Percentiles rank a stretch among this genome's conserved stretches.
These are phyloP conservation scores for Jaenimonas drosophilae DNA, from an alignment of 208 protist species.

Conservation along the genomic window DNA sequence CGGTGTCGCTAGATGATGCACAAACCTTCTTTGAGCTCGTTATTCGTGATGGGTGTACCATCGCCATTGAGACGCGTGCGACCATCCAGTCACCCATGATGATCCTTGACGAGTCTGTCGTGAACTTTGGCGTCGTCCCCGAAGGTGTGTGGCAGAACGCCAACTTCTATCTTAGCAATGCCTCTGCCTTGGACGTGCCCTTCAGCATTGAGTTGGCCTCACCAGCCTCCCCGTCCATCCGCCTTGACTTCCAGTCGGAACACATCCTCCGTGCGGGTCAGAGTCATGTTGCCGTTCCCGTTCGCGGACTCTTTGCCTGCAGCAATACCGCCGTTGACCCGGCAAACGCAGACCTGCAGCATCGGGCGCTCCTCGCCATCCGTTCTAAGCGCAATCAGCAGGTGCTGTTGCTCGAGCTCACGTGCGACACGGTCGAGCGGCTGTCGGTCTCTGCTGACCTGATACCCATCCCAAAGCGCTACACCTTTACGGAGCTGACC, in stretches of 20 bases:
- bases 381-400: conserved; percentile 43
- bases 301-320: conserved; percentile 42
- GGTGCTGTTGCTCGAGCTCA: conserved; percentile 50
- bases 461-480: conserved; percentile 8
- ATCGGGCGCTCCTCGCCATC: conserved; percentile 39
- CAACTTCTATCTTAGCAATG: conserved; percentile 58
- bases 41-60: conserved; percentile 57
- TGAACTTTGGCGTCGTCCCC: conserved; percentile 66
- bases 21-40: conserved; percentile 86
- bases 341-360: too few species aligned
- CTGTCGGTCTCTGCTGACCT: conserved; percentile 53
- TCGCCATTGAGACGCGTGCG: conserved; percentile 78
- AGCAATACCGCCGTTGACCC: too few species aligned
- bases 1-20: conserved; percentile 53
- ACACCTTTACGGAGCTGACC: background rate
- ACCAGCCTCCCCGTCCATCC: conserved; percentile 37
- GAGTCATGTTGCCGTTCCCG: conserved; percentile 30
- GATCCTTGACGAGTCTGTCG: conserved; percentile 39
- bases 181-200: conserved; percentile 62
- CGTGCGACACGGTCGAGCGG: conserved; percentile 50
- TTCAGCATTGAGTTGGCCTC: conserved; percentile 43
- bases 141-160: conserved; percentile 58
- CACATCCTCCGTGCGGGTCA: conserved; percentile 45
- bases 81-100: conserved; percentile 67
- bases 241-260: conserved; percentile 29